phyloP scores from a whole-genome alignment of 441 rosid species.

The Geranium incanum region DNA sequence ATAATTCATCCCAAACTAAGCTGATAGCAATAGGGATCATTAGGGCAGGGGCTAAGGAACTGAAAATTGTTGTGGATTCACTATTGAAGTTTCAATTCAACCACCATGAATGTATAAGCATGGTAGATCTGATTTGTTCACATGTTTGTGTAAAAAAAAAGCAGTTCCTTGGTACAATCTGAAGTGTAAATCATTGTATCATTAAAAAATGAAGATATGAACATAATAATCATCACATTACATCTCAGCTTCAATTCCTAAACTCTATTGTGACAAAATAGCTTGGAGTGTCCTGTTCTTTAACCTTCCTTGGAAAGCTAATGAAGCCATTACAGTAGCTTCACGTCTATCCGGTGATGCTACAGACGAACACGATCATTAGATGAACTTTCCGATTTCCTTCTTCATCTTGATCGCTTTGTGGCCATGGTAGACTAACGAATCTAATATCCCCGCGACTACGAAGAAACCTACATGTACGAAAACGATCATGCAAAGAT shows the following conservation, averaged over 20 bases:
- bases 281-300: background rate
- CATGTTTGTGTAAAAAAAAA: too few species aligned
- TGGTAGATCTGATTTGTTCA: too few species aligned
- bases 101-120: too few species aligned
- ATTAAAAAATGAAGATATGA: background rate
- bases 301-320: background rate
- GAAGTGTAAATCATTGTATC: background rate
- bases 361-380: conserved; percentile 11
- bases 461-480: conserved; percentile 29
- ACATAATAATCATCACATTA: too few species aligned
- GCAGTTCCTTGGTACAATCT: too few species aligned
- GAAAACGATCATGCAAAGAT: background rate
- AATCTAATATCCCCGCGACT: conserved; percentile 40
- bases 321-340: background rate
- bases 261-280: too few species aligned
- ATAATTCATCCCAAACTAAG: too few species aligned
- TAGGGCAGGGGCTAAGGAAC: too few species aligned
- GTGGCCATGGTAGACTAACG: conserved; percentile 36
- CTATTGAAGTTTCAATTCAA: too few species aligned
- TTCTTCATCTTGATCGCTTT: conserved; percentile 30
- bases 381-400: conserved; percentile 32
- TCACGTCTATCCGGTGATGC: background rate
- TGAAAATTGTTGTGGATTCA: too few species aligned
- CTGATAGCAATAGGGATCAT: too few species aligned
- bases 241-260: background rate